A percentile compares a stretch with the other conserved stretches of the same genome.
phyloP scores from a whole-genome alignment of 78 protist species.

The Dictyostelium capitatum region DNA sequence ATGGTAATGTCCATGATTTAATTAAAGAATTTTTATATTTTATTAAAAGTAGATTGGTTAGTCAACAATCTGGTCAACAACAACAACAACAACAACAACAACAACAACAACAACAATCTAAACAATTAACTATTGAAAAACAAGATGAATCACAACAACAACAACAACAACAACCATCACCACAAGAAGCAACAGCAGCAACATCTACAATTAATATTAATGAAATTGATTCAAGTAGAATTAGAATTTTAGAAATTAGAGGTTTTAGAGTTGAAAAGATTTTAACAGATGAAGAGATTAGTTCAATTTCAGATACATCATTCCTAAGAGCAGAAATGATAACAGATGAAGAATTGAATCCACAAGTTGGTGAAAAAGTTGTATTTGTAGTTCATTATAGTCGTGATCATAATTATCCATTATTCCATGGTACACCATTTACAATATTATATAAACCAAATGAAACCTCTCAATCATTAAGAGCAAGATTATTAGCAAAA shows the following conservation, averaged over 20 bases:
- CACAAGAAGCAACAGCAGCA: background rate
- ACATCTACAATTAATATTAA: background rate
- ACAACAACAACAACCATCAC: background rate
- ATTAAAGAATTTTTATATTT: conserved; percentile 27
- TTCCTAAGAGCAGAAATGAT: conserved; percentile 29
- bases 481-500: conserved; percentile 18
- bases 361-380: conserved; percentile 13
- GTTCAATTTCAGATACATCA: background rate
- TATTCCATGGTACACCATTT: conserved; percentile 58
- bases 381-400: conserved; percentile 58
- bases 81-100: conserved; percentile 16
- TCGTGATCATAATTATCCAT: background rate
- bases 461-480: background rate
- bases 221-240: background rate
- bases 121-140: background rate
- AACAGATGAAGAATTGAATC: conserved; percentile 15
- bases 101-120: background rate
- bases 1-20: conserved; percentile 39
- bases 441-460: conserved; percentile 16
- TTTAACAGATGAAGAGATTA: conserved; percentile 25
- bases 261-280: conserved; percentile 23
- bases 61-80: background rate
- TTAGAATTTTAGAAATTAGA: conserved; percentile 47
- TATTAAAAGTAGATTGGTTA: background rate
- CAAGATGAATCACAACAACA: background rate